These are phyloP conservation scores for Linum trigynum DNA, from an alignment of 345 rosid species.

Conservation along the genomic window DNA sequence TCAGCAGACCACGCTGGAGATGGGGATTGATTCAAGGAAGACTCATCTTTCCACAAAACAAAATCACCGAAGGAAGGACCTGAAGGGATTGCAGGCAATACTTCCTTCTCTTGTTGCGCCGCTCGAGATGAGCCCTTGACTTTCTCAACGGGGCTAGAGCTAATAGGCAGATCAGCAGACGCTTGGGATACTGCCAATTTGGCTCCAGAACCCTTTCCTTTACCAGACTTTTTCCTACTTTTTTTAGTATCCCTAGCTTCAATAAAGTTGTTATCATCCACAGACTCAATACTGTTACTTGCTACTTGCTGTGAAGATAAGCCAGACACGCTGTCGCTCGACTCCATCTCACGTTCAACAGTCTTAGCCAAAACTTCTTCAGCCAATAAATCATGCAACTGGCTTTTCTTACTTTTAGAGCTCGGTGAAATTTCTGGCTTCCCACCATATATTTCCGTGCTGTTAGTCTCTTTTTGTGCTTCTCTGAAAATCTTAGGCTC, in stretches of 20 bases:
- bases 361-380: constrained; percentile 60
- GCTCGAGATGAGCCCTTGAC: constrained; percentile 44
- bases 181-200: constrained; percentile 34
- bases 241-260: constrained; percentile 83
- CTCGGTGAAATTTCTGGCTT: constrained; percentile 36
- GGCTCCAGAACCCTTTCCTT: constrained; percentile 51
- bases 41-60: constrained; percentile 80
- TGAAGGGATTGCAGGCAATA: constrained; percentile 65
- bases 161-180: constrained; percentile 39
- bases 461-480: constrained; percentile 29
- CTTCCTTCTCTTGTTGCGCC: constrained; percentile 58
- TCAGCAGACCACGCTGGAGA: constrained; percentile 86
- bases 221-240: constrained; percentile 89
- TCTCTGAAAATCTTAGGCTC: constrained; percentile 46
- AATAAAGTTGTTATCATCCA: constrained; percentile 65
- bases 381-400: constrained; percentile 57
- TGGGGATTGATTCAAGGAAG: constrained; percentile 34
- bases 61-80: constrained; percentile 97
- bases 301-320: constrained; percentile 25
- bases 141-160: constrained; percentile 61
- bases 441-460: constrained; percentile 25
- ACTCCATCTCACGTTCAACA: constrained; percentile 35
- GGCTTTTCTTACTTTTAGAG: constrained; percentile 49
- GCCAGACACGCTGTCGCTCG: constrained; percentile 20
- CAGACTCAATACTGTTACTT: constrained; percentile 22